phyloP scores from a whole-genome alignment of 108 stramenopile species.

The Cyclotella atomus region DNA sequence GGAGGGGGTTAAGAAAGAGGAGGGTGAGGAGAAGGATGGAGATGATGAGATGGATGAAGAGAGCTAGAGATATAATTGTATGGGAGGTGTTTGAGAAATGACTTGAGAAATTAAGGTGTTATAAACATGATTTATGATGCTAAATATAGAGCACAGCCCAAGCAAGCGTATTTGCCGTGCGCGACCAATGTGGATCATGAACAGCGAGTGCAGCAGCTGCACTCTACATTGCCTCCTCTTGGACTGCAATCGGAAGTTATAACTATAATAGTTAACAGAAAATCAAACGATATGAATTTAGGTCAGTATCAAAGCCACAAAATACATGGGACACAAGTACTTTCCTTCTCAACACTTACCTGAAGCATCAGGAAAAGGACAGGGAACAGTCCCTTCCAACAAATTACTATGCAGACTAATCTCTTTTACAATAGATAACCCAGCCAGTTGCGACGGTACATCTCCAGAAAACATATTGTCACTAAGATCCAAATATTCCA shows the following conservation, averaged over 20 bases:
- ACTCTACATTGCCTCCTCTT: constrained; percentile 4
- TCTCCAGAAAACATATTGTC: constrained; percentile 19
- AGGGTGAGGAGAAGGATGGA: constrained; percentile 7
- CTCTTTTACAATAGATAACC: constrained; percentile 13
- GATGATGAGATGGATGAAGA: constrained; percentile 24
- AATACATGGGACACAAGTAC: background rate
- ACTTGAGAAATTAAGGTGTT: background rate
- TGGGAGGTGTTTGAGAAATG: background rate
- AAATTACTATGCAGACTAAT: constrained; percentile 23
- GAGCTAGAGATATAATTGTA: constrained; percentile 4
- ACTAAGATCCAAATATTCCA: constrained; percentile 28
- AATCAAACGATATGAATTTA: background rate
- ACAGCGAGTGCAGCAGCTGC: constrained; percentile 29
- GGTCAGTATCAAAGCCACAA: background rate
- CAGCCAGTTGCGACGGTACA: constrained; percentile 15
- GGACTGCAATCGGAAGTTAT: constrained; percentile 9
- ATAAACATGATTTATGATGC: no score
- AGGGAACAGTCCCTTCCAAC: constrained; percentile 25
- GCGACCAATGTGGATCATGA: no score
- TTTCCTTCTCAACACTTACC: background rate
- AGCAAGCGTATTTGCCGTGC: no score
- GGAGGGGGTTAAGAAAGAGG: constrained; percentile 15
- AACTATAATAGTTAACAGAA: background rate
- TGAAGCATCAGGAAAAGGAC: background rate
- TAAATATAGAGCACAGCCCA: no score